Percentiles rank a stretch among this genome's conserved stretches.
Evolutionary conservation across 768 basidiomycete genomes (phyloP).

Genomic region (Lentinula lateritia): DNA sequence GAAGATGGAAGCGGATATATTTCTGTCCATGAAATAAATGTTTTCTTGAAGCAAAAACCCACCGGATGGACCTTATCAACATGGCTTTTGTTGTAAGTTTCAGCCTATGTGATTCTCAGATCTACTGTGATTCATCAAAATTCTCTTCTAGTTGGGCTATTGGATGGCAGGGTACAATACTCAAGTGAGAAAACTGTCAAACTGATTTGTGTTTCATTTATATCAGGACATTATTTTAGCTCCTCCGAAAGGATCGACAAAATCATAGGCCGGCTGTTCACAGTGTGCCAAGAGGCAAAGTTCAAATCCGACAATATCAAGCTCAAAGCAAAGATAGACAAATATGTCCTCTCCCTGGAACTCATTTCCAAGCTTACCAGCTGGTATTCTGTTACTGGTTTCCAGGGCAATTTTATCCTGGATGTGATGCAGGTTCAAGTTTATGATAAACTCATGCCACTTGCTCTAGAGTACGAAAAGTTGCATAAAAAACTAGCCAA

Average conservation of each 20-base stretch:
- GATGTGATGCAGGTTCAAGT: not conserved
- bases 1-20: slow-evolving; percentile 19
- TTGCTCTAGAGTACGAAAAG: not conserved
- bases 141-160: not conserved
- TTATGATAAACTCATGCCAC: not conserved
- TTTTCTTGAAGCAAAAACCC: slow-evolving; percentile 17
- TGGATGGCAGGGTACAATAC: not conserved
- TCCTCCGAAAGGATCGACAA: not conserved
- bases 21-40: slow-evolving; percentile 17
- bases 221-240: not conserved
- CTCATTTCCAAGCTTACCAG: not conserved
- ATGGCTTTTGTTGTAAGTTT: not conserved
- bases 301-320: not conserved
- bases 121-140: not conserved
- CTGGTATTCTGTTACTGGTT: not conserved
- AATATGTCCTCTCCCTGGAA: not conserved
- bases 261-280: not conserved
- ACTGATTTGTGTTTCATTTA: no score
- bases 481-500: not conserved
- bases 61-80: slow-evolving; percentile 12
- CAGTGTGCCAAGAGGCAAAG: not conserved
- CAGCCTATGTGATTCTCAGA: not conserved
- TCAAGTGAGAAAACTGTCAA: not conserved
- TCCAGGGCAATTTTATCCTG: not conserved
- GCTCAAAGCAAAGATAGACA: not conserved